Conservation (phyloP, 352 stramenopile genomes). For the Plasmopara viticola region DNA sequence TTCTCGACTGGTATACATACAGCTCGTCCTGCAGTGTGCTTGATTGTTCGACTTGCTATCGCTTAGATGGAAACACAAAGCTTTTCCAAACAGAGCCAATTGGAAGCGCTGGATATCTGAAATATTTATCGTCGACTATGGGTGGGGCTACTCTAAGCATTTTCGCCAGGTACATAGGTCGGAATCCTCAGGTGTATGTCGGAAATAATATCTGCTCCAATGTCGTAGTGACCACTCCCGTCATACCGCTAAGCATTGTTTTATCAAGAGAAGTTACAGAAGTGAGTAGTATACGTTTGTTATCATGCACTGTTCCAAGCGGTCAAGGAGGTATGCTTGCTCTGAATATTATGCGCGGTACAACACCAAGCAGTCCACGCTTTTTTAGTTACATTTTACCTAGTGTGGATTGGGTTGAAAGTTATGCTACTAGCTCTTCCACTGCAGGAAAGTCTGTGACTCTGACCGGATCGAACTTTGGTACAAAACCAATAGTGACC, state of each 20-base stretch:
- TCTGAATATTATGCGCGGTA: conserved; percentile 30
- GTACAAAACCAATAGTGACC: conserved; percentile 25
- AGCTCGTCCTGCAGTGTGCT: conserved; percentile 28
- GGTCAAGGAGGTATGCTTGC: conserved; percentile 41
- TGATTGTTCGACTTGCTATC: conserved; percentile 45
- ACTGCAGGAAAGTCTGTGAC: conserved; percentile 39
- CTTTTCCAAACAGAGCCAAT: conserved; percentile 31
- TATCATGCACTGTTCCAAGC: conserved; percentile 39
- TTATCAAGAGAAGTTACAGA: conserved; percentile 16
- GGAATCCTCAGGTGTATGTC: conserved; percentile 31
- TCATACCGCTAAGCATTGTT: conserved; percentile 19
- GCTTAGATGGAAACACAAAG: conserved; percentile 35
- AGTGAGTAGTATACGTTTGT: conserved; percentile 28
- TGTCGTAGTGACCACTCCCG: conserved; percentile 17
- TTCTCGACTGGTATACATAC: conserved; percentile 56
- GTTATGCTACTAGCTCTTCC: conserved; percentile 22
- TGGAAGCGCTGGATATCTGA: conserved; percentile 17
- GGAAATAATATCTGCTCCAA: conserved; percentile 27
- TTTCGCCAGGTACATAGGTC: conserved; percentile 52
- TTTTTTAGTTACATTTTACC: conserved; percentile 52
- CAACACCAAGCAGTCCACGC: conserved; percentile 30
- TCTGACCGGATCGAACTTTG: conserved; percentile 40
- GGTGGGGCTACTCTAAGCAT: conserved; percentile 42
- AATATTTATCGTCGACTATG: conserved; percentile 33
- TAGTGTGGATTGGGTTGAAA: conserved; percentile 31